These are phyloP conservation scores for Geosmithia flava DNA, from an alignment of 2,329 filamentous ascomycete species.

Conservation along the genomic window DNA sequence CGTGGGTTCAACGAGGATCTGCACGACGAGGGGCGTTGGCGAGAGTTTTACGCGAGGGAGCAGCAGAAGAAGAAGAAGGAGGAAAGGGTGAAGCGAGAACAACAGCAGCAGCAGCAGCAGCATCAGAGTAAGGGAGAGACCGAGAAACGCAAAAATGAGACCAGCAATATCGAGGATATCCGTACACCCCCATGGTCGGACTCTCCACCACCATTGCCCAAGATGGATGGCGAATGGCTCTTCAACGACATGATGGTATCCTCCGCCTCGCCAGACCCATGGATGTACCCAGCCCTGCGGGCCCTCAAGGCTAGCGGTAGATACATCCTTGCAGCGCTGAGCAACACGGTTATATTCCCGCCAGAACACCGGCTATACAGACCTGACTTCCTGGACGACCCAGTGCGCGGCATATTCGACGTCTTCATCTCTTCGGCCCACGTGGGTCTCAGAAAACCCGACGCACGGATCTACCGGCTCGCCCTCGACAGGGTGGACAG, in stretches of 20 bases:
- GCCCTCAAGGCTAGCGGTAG: conserved; percentile 50
- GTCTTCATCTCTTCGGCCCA: conserved; percentile 82
- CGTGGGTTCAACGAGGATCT: conserved; percentile 64
- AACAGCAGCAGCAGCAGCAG: background rate
- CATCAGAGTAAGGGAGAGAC: background rate
- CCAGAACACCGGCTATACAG: conserved; percentile 53
- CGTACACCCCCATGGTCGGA: background rate
- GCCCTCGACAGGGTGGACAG: conserved; percentile 56
- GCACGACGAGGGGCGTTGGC: conserved; percentile 54
- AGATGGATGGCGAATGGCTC: conserved; percentile 63
- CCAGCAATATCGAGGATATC: background rate
- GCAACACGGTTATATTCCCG: conserved; percentile 84
- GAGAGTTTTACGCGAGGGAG: conserved; percentile 42
- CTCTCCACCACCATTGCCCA: conserved; percentile 48
- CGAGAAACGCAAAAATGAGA: conserved; percentile 6
- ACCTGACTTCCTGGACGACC: conserved; percentile 36
- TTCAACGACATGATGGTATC: conserved; percentile 87
- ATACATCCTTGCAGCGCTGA: conserved; percentile 70
- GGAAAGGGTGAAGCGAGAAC: conserved; percentile 7
- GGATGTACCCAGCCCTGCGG: conserved; percentile 75
- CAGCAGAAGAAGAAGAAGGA: conserved; percentile 26
- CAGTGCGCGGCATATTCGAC: conserved; percentile 62
- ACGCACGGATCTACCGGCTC: conserved; percentile 66
- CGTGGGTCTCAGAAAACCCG: conserved; percentile 78
- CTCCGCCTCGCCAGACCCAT: conserved; percentile 61